Percentiles rank a stretch among this genome's conserved stretches.
Conservation (phyloP, 2,329 filamentous ascomycete species). For the Cladosporium phlei region DNA sequence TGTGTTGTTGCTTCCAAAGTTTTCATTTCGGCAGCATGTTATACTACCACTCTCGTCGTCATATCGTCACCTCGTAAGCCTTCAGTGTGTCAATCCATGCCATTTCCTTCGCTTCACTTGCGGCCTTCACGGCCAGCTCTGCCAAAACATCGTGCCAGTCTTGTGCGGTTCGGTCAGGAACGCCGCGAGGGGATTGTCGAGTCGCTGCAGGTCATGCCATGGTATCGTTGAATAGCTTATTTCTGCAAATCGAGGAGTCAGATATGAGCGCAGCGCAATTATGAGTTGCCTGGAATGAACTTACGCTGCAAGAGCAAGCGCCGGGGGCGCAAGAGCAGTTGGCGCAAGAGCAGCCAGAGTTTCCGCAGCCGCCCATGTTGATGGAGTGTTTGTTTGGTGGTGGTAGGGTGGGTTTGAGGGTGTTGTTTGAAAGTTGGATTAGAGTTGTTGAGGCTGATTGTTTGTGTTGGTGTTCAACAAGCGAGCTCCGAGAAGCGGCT, state of each 20-base stretch:
- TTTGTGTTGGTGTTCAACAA: not conserved
- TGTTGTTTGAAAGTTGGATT: constrained; percentile 1
- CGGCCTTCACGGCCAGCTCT: not conserved
- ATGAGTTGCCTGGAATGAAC: constrained; percentile 7
- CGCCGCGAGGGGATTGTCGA: constrained; percentile 1
- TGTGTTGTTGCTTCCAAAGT: not conserved
- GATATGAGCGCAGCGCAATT: constrained; percentile 10
- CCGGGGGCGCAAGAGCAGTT: constrained; percentile 28
- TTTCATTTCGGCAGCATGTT: constrained; percentile 2
- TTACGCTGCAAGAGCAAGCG: constrained; percentile 27
- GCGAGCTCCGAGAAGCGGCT: not conserved
- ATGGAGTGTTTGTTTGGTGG: constrained; percentile 14
- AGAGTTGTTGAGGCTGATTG: constrained; percentile 8
- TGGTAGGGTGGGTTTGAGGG: constrained; percentile 10
- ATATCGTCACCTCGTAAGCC: constrained; percentile 4
- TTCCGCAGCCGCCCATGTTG: constrained; percentile 33
- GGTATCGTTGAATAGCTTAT: not conserved
- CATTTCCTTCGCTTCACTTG: not conserved
- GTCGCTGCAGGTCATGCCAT: not conserved
- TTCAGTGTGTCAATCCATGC: constrained; percentile 6
- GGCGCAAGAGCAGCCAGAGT: constrained; percentile 29
- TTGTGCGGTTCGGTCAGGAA: not conserved
- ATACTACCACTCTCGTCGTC: constrained; percentile 4
- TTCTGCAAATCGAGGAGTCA: no score
- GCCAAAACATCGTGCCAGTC: not conserved